Evolutionary conservation across 2,329 filamentous ascomycete genomes (phyloP), one percentile per base, ranked within the genome.

Genomic region (Polytolypa hystricis): DNA sequence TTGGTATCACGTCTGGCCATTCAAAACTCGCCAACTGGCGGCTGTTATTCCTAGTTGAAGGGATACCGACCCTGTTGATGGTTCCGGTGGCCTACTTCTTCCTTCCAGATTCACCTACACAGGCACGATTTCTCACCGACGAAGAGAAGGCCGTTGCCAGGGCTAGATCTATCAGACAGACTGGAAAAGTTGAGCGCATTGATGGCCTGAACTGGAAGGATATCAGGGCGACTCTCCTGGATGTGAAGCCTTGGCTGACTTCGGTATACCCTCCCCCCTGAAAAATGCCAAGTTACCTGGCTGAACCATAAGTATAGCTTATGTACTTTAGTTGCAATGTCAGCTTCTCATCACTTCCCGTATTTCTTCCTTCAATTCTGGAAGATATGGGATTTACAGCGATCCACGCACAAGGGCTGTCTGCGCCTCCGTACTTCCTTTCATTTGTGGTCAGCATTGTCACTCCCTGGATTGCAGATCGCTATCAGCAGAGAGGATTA

Each of bases 361-460:
- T 79, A 2, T 81, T 79, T 47, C 63, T 81, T 2, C 77, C 77
- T 0, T 71, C 73, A 2, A 77, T 81, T 44, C 60, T 81, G 10
- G 58, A 66, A 33, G 65, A 72, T 37, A 81, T 85, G 75, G 80
- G 81, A 7, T 84, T 79, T 57, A 71, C 69, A 0, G 62, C 69
- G 10, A 69, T 84, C 42, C 65, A 76, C 40, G 77, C 81, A 0
- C 81, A 86, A 56, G 81, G 80, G 1, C 67, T 86, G 9, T 79
- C 78, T 1, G 79, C 79, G 0, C 80, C 80, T 1, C 79, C 80
- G 0, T 84, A 80, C 54, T 74, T 84, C 47, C 56, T 81, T 11
- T 70, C 78, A 1, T 83, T 80, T 51, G 47, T 81, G 9, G 57
- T 76, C 15, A 79, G 75, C 30, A 68, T 84, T 41, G 47, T 51